Evolutionary conservation across 345 rosid genomes (phyloP).

Genomic region (Pugionium dolabratum): DNA sequence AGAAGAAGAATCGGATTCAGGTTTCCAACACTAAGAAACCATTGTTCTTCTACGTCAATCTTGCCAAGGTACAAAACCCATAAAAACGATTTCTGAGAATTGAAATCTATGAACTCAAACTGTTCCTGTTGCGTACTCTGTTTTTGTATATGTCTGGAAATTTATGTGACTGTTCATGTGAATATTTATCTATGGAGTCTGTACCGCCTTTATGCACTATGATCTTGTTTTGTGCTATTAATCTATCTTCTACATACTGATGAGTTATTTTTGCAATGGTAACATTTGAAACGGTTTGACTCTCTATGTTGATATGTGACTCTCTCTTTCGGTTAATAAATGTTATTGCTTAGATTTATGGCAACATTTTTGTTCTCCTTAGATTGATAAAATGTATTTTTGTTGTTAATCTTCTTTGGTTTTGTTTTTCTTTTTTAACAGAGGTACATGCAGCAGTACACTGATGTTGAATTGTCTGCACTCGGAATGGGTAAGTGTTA

Average conservation of each 20-base stretch:
- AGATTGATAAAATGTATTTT: not conserved
- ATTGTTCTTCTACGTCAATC: too few species aligned
- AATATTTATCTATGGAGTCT: not conserved
- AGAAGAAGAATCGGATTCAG: constrained; percentile 77
- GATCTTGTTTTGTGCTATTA: not conserved
- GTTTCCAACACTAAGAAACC: constrained; percentile 83
- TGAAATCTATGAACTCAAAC: not conserved
- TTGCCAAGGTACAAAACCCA: constrained; percentile 33
- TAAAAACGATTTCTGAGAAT: not conserved
- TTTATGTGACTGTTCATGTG: constrained; percentile 12
- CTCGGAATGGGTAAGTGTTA: constrained; percentile 87
- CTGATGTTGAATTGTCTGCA: constrained; percentile 88
- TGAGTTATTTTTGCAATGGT: not conserved
- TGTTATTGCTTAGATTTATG: not conserved
- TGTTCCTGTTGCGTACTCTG: not conserved
- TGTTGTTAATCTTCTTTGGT: not conserved
- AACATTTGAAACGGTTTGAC: not conserved
- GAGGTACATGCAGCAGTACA: constrained; percentile 93
- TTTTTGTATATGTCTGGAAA: not conserved
- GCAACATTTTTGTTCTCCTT: not conserved
- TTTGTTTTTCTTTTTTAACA: constrained; percentile 38
- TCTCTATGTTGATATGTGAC: constrained; percentile 19
- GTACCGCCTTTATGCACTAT: not conserved
- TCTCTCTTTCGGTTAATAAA: not conserved
- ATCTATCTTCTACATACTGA: not conserved